Base-by-base conservation (phyloP, 2,329 filamentous ascomycete genomes). In the Neopestalotiopsis sp. region DNA sequence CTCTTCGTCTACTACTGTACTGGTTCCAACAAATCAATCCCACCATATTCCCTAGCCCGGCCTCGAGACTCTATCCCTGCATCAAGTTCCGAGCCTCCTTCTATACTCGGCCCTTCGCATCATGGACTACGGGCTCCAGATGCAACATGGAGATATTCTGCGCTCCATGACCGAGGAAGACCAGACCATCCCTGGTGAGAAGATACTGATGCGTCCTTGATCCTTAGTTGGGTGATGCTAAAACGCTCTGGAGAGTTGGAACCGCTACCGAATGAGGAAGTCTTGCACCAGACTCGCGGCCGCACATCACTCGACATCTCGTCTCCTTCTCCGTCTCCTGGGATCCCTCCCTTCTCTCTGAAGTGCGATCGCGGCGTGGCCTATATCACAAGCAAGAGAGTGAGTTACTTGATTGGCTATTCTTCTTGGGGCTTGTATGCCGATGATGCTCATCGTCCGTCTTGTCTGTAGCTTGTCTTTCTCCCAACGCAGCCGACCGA, bases 331-430 rank as follows among this genome's bases (percentile, higher is more conserved):
- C 88, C 90, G 67, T 88, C 91, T 69, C 84, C 89, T 32, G 89
- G 88, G 49, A 85, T 87, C 72, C 84, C 90, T 71, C 85, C 89
- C 1, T 90, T 94, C 75, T 88, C 89, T 56, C 82, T 92, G 71
- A 92, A 93, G 78, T 93, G 92, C 80, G 91, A 91, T 76, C 89
- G 89, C 63, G 94, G 94, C 69, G 87, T 89, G 52, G 88, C 93
- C 34, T 94, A 94, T 78, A 89, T 97, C 72, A 97, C 94, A 71
- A 97, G 94, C 76, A 91, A 95, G 81, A 85, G 94, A 82, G 94
- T 96, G 85, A 79, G 60, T n/a, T 57, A 59, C 30, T 42, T 20
- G 38, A 61, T 28, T 63, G 28, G 34, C 42, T 68, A 69, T 74
- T 67, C 72, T 60, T 17, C 17, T 75, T 68, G 24, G 32, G 67